These are phyloP conservation scores for Byssochlamys sp. DNA, from an alignment of 2,329 filamentous ascomycete genomes.

Conservation along the genomic window DNA sequence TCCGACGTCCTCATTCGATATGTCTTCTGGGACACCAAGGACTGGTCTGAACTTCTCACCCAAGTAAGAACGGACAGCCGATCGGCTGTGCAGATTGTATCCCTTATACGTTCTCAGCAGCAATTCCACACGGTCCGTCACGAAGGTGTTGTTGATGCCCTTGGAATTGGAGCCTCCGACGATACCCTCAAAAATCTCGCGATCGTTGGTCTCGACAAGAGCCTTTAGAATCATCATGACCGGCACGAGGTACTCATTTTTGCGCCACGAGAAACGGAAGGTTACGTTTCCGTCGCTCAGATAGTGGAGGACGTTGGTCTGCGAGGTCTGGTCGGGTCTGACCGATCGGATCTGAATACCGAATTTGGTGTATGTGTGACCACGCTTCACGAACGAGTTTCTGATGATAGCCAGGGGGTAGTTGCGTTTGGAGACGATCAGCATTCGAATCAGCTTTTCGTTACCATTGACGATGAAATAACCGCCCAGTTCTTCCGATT, in stretches of 20 bases:
- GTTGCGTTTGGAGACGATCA: slow-evolving; percentile 83
- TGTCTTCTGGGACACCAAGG: slow-evolving; percentile 70
- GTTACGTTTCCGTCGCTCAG: slow-evolving; percentile 91
- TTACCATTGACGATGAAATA: slow-evolving; percentile 98
- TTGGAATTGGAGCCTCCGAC: slow-evolving; percentile 69
- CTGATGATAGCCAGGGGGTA: slow-evolving; percentile 91
- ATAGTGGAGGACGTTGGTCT: slow-evolving; percentile 95
- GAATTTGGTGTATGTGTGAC: slow-evolving; percentile 74
- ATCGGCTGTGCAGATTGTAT: slow-evolving; percentile 72
- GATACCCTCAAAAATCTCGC: slow-evolving; percentile 89
- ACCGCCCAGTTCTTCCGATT: slow-evolving; percentile 88
- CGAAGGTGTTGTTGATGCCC: slow-evolving; percentile 76
- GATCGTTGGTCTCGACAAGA: slow-evolving; percentile 87
- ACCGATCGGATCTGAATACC: slow-evolving; percentile 88
- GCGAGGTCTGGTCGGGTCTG: slow-evolving; percentile 91
- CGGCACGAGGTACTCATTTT: slow-evolving; percentile 91
- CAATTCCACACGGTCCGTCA: slow-evolving; percentile 88
- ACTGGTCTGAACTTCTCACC: slow-evolving; percentile 87
- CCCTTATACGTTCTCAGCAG: slow-evolving; percentile 86
- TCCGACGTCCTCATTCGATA: slow-evolving; percentile 80
- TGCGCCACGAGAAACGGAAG: slow-evolving; percentile 94
- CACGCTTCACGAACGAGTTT: slow-evolving; percentile 79
- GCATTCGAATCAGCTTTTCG: slow-evolving; percentile 88
- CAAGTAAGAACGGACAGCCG: slow-evolving; percentile 73
- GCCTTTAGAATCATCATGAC: slow-evolving; percentile 96